These are phyloP conservation scores for Taiozyma sp. DNA, from an alignment of 1,139 yeast genomes.

Conservation along the genomic window DNA sequence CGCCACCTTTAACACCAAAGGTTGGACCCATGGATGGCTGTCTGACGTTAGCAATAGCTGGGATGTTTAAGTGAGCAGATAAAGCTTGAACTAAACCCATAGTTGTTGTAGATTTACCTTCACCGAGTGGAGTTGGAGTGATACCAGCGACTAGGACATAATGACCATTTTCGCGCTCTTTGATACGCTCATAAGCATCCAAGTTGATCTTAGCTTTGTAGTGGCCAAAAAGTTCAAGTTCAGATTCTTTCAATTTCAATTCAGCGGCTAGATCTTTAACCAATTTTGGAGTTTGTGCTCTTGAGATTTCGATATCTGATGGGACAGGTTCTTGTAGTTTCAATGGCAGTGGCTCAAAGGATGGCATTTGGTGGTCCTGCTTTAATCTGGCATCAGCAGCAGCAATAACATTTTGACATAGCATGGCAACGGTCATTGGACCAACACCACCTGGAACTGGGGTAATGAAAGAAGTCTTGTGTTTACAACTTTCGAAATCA, in stretches of 20 bases:
- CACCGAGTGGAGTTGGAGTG: constrained; percentile 98
- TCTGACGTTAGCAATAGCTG: constrained; percentile 92
- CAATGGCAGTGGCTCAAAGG: constrained; percentile 60
- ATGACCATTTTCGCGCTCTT: constrained; percentile 72
- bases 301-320: constrained; percentile 87
- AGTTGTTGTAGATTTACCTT: constrained; percentile 96
- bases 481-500: constrained; percentile 64
- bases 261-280: constrained; percentile 80
- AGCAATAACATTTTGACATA: constrained; percentile 77
- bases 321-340: constrained; percentile 80
- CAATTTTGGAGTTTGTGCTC: constrained; percentile 85
- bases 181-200: constrained; percentile 66
- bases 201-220: constrained; percentile 89
- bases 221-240: constrained; percentile 88
- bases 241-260: constrained; percentile 76
- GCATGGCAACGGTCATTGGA: constrained; percentile 98
- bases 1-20: constrained; percentile 98
- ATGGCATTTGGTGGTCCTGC: constrained; percentile 42
- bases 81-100: constrained; percentile 95
- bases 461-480: constrained; percentile 72
- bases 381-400: constrained; percentile 62
- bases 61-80: constrained; percentile 85
- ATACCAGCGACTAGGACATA: constrained; percentile 94
- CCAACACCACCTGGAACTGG: constrained; percentile 99
- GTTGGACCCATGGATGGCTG: constrained; percentile 99